These are phyloP conservation scores for Erythrophleum ivorense DNA, from an alignment of 331 rosid genomes.

Conservation along the genomic window DNA sequence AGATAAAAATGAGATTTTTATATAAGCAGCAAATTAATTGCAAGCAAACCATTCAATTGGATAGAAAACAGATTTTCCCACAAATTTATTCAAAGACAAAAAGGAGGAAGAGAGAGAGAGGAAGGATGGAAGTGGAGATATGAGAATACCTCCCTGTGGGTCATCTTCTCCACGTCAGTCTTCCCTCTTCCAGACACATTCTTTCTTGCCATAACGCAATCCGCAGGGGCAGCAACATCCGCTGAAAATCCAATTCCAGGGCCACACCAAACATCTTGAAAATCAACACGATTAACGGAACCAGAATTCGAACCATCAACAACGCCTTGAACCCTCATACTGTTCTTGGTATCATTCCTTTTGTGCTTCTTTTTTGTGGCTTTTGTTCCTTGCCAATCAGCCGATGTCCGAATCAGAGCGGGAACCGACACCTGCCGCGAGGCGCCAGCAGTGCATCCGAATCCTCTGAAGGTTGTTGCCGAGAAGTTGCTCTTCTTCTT, in stretches of 20 bases:
- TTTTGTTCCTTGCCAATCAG: conserved; percentile 79
- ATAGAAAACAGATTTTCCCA: neutral
- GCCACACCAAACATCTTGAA: conserved; percentile 97
- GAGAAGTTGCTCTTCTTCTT: conserved; percentile 79
- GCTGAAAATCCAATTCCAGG: conserved; percentile 90
- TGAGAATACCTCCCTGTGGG: conserved; percentile 68
- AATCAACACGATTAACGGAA: conserved; percentile 60
- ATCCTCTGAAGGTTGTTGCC: conserved; percentile 66
- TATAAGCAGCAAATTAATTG: conserved; percentile 25
- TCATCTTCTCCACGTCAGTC: conserved; percentile 70
- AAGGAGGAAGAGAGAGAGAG: neutral
- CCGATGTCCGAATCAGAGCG: conserved; percentile 84
- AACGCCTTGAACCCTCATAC: conserved; percentile 38
- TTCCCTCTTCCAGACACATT: conserved; percentile 68
- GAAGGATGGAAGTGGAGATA: neutral
- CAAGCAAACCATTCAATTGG: neutral
- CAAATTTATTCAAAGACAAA: neutral
- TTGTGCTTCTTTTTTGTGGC: conserved; percentile 63
- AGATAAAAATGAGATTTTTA: neutral
- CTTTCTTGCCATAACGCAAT: conserved; percentile 74
- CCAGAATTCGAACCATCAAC: conserved; percentile 55
- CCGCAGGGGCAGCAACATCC: conserved; percentile 78
- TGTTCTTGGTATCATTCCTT: conserved; percentile 28
- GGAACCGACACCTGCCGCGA: conserved; percentile 93
- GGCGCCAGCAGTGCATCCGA: conserved; percentile 82